Conservation (phyloP, 2,329 filamentous ascomycete genomes). For the Penicillium digitatum region DNA sequence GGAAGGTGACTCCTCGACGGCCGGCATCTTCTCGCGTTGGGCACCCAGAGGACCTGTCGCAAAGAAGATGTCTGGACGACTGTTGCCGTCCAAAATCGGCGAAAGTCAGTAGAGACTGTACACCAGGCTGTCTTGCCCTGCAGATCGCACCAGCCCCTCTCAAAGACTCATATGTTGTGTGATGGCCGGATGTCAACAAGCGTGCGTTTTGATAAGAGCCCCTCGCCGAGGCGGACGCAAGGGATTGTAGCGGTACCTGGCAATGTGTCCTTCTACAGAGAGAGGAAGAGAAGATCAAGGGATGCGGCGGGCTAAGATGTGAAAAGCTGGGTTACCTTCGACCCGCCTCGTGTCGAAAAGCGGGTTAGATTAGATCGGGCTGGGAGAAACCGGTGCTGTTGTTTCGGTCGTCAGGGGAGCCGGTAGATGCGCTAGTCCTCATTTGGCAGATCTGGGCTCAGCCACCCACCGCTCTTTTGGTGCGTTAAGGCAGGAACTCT, state of each 20-base stretch:
- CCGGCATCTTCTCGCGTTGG: slow-evolving; percentile 36
- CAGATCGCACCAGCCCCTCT: slow-evolving; percentile 7
- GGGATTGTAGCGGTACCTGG: slow-evolving; percentile 16
- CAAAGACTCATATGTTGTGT: slow-evolving; percentile 18
- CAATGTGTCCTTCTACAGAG: slow-evolving; percentile 19
- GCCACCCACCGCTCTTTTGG: slow-evolving; percentile 11
- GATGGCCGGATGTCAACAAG: slow-evolving; percentile 14
- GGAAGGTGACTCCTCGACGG: slow-evolving; percentile 36
- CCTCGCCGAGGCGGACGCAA: slow-evolving; percentile 37
- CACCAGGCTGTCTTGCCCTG: slow-evolving; percentile 6
- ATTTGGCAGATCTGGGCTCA: slow-evolving; percentile 2
- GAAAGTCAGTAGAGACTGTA: background rate
- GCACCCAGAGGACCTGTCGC: slow-evolving; percentile 19
- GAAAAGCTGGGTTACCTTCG: slow-evolving; percentile 4
- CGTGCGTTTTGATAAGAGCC: slow-evolving; percentile 28
- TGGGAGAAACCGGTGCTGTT: slow-evolving; percentile 18
- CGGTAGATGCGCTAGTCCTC: slow-evolving; percentile 7
- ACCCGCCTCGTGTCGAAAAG: slow-evolving; percentile 16
- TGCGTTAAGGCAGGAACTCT: background rate
- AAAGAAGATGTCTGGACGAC: slow-evolving; percentile 13
- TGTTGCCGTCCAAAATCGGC: slow-evolving; percentile 6
- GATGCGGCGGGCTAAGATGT: slow-evolving; percentile 3
- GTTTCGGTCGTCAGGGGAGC: slow-evolving; percentile 26
- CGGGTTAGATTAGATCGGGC: slow-evolving; percentile 24
- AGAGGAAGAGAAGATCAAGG: slow-evolving; percentile 1